phyloP scores from a whole-genome alignment of 2,329 filamentous ascomycete genomes.

The Alternaria ethzedia region DNA sequence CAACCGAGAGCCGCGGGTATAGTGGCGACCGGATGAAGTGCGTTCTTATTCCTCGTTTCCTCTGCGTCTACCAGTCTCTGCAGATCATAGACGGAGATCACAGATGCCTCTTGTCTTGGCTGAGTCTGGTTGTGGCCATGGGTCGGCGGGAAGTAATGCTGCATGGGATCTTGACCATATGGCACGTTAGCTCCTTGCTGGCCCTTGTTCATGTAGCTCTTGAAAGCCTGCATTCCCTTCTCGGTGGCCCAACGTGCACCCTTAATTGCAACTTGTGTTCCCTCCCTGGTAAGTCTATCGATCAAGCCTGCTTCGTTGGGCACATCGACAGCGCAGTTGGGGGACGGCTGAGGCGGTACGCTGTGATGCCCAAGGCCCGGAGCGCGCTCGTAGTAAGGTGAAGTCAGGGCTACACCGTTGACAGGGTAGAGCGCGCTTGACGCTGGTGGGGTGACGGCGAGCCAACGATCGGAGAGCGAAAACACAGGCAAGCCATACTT shows the following conservation, averaged over 20 bases:
- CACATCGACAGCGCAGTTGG: constrained; percentile 73
- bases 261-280: constrained; percentile 78
- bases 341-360: constrained; percentile 71
- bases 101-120: constrained; percentile 67
- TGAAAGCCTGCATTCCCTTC: constrained; percentile 78
- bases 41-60: constrained; percentile 58
- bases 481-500: constrained; percentile 68
- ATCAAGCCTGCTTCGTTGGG: constrained; percentile 73
- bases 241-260: constrained; percentile 78
- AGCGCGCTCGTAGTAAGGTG: constrained; percentile 59
- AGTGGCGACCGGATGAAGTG: constrained; percentile 68
- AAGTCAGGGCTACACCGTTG: constrained; percentile 67
- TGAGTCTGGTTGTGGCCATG: constrained; percentile 67
- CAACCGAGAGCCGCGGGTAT: constrained; percentile 76
- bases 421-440: constrained; percentile 74
- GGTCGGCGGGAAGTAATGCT: constrained; percentile 74
- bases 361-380: constrained; percentile 65
- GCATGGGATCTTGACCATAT: constrained; percentile 47
- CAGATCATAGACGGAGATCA: constrained; percentile 78
- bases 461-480: constrained; percentile 74
- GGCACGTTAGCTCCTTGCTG: constrained; percentile 26
- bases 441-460: constrained; percentile 77
- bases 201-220: constrained; percentile 74
- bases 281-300: constrained; percentile 79
- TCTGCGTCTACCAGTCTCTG: constrained; percentile 61